A percentile compares a stretch with the other conserved stretches of the same genome.
phyloP scores from a whole-genome alignment of 1,284 basidiomycete species.

The Neotropicomus parvogracilis region DNA sequence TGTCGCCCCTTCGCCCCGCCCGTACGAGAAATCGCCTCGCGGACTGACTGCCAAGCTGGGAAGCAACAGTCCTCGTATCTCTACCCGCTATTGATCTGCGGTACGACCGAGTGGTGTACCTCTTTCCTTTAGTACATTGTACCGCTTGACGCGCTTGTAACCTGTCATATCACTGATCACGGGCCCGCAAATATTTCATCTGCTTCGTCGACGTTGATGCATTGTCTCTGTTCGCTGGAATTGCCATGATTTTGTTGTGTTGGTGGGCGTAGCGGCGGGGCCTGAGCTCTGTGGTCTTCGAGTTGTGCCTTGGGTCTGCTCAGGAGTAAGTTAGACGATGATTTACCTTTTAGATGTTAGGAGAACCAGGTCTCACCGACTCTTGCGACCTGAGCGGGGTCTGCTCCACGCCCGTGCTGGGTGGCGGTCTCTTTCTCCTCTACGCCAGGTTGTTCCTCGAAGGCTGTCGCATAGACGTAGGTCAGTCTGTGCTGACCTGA shows the following conservation, averaged over 20 bases:
- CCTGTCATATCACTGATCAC: background rate
- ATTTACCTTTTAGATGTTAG: background rate
- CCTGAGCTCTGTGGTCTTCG: background rate
- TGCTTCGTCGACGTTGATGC: background rate
- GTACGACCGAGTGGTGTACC: too few relatives aligned
- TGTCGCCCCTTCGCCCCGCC: background rate
- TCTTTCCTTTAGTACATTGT: too few relatives aligned
- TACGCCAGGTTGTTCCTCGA: background rate
- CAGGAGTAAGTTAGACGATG: background rate
- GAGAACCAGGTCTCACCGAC: background rate
- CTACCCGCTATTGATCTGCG: conserved; percentile 13
- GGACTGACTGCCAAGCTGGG: conserved; percentile 12
- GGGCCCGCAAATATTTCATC: background rate
- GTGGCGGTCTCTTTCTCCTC: too few relatives aligned
- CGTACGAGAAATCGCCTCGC: conserved; percentile 19
- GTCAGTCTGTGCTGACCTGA: background rate
- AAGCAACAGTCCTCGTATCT: conserved; percentile 14
- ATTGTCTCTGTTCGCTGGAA: background rate
- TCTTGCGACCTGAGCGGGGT: background rate
- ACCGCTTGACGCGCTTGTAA: too few relatives aligned
- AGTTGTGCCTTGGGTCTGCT: background rate
- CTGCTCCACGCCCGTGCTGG: too few relatives aligned
- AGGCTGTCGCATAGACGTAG: background rate
- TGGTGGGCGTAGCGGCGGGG: background rate
- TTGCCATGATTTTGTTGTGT: background rate